Evolutionary conservation across 352 stramenopile species (phyloP).

Genomic region (Phytophthora pini): DNA sequence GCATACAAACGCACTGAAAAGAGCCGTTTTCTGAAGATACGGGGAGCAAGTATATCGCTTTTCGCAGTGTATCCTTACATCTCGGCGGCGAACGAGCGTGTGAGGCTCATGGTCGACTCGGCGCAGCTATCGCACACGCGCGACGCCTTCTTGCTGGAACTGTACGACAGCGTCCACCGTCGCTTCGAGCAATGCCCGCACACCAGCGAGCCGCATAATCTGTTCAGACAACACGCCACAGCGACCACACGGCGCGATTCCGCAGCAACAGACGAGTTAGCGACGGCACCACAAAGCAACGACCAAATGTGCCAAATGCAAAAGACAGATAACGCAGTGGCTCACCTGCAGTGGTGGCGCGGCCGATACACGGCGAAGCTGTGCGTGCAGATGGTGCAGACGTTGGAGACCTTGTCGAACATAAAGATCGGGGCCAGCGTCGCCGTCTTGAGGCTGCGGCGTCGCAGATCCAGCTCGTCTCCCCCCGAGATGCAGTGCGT

Average conservation of each 20-base stretch:
- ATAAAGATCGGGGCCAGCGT: slow-evolving; percentile 87
- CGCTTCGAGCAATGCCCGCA: slow-evolving; percentile 84
- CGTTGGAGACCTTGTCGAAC: slow-evolving; percentile 88
- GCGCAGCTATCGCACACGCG: slow-evolving; percentile 80
- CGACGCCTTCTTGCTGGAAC: slow-evolving; percentile 80
- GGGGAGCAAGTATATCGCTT: slow-evolving; percentile 9
- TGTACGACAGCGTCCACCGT: slow-evolving; percentile 81
- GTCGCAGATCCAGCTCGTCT: slow-evolving; percentile 61
- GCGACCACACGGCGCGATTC: slow-evolving; percentile 14
- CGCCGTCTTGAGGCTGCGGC: slow-evolving; percentile 74
- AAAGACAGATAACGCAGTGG: slow-evolving; percentile 7
- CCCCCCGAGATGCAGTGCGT: slow-evolving; percentile 77
- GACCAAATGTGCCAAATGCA: slow-evolving; percentile 21
- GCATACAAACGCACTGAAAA: slow-evolving; percentile 6
- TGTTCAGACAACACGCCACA: slow-evolving; percentile 34
- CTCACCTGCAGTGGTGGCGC: slow-evolving; percentile 84
- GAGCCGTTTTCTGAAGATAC: slow-evolving; percentile 21
- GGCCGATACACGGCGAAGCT: slow-evolving; percentile 85
- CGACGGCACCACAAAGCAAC: slow-evolving; percentile 18
- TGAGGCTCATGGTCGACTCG: slow-evolving; percentile 49
- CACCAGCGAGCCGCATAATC: slow-evolving; percentile 81
- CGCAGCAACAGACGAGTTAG: slow-evolving; percentile 33
- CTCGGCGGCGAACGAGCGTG: slow-evolving; percentile 39
- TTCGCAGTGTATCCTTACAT: slow-evolving; percentile 14
- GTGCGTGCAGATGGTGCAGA: slow-evolving; percentile 85